A percentile compares a stretch with the other conserved stretches of the same genome.
Evolutionary conservation across 805 yeast genomes (phyloP).

Genomic region (Tanozyma kutaoensis): DNA sequence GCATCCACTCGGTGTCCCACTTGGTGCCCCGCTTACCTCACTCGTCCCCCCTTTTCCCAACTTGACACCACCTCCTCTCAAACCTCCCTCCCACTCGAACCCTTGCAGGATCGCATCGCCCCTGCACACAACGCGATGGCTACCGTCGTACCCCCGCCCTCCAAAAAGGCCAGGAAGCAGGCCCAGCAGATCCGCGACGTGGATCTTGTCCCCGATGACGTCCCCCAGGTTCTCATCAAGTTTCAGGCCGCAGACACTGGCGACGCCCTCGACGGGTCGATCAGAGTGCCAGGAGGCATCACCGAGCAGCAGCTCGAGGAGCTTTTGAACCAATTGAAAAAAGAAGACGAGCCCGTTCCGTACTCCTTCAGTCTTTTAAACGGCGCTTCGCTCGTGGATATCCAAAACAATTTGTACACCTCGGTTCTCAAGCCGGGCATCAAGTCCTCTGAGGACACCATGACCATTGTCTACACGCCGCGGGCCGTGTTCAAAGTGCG

Average conservation of each 20-base stretch:
- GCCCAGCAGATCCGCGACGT: slow-evolving; percentile 76
- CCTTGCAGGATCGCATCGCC: too few species aligned
- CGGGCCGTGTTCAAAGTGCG: slow-evolving; percentile 88
- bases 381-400: slow-evolving; percentile 44
- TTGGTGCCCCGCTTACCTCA: too few species aligned
- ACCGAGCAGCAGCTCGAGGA: slow-evolving; percentile 80
- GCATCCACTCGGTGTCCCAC: too few species aligned
- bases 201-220: slow-evolving; percentile 56
- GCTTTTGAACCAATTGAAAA: slow-evolving; percentile 67
- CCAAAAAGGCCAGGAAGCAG: slow-evolving; percentile 73
- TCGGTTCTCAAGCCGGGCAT: slow-evolving; percentile 79
- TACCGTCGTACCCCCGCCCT: slow-evolving; percentile 85
- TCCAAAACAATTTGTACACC: slow-evolving; percentile 61
- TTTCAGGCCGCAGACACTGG: slow-evolving; percentile 94
- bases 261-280: slow-evolving; percentile 66
- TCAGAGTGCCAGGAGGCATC: slow-evolving; percentile 85
- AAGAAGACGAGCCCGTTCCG: slow-evolving; percentile 79
- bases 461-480: slow-evolving; percentile 87
- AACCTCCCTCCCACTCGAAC: too few species aligned
- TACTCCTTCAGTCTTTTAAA: slow-evolving; percentile 65
- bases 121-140: slow-evolving; percentile 43
- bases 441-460: slow-evolving; percentile 83
- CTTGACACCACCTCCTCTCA: too few species aligned
- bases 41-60: too few species aligned
- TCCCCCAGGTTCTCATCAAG: slow-evolving; percentile 78